Evolutionary conservation across 1,139 yeast genomes (phyloP).

Genomic region (Pichiaceae sp.): DNA sequence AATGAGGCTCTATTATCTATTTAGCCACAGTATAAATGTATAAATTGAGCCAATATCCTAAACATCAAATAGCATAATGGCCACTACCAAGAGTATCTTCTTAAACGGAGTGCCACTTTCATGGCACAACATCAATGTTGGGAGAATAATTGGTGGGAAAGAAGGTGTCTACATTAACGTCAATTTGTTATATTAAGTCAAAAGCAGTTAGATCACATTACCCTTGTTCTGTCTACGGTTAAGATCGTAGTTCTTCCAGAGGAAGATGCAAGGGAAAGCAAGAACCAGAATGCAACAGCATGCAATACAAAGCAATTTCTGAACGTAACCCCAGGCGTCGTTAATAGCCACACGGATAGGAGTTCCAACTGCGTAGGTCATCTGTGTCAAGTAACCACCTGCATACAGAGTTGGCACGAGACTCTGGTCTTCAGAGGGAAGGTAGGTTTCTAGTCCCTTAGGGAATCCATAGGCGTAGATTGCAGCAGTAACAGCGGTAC

Average conservation of each 20-base stretch:
- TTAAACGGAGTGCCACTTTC: no score
- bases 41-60: no score
- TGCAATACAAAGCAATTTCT: constrained; percentile 11
- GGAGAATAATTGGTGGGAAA: no score
- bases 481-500: constrained; percentile 24
- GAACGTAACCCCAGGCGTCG: constrained; percentile 14
- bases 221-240: constrained; percentile 12
- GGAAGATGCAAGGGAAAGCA: constrained; percentile 9
- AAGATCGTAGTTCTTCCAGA: constrained; percentile 15
- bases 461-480: constrained; percentile 22
- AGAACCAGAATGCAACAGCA: constrained; percentile 11
- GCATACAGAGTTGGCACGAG: constrained; percentile 7
- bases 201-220: constrained; percentile 9
- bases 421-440: constrained; percentile 9
- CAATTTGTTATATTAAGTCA: no score
- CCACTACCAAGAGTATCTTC: no score
- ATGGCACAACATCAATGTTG: no score
- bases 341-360: constrained; percentile 13
- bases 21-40: no score
- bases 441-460: constrained; percentile 6
- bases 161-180: no score
- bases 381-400: constrained; percentile 13
- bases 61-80: no score
- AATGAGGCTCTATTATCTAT: no score
- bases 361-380: constrained; percentile 12